A percentile compares a stretch with the other conserved stretches of the same genome.
Evolutionary conservation across 306 rosid species (phyloP).

Genomic region (Carpinus viminea): DNA sequence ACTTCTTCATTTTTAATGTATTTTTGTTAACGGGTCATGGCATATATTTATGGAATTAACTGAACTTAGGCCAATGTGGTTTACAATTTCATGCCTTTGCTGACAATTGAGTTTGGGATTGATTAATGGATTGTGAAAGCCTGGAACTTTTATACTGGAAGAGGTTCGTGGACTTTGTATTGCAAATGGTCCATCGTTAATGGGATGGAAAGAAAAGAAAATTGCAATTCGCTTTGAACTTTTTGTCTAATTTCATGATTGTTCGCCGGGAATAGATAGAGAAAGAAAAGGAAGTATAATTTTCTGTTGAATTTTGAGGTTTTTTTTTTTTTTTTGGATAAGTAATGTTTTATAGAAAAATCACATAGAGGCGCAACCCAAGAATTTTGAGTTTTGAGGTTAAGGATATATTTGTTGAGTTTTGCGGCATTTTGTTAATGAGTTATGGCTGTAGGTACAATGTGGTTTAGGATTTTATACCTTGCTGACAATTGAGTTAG

Average conservation of each 20-base stretch:
- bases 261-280: not conserved
- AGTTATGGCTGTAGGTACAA: not conserved
- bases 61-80: not conserved
- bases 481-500: not conserved
- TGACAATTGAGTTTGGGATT: not conserved
- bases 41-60: not conserved
- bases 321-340: too few species aligned
- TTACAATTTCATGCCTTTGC: not conserved
- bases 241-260: not conserved
- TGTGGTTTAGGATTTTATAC: not conserved
- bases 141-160: not conserved
- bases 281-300: not conserved
- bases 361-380: too few species aligned
- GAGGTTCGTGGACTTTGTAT: not conserved
- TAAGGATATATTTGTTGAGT: not conserved
- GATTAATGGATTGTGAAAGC: not conserved
- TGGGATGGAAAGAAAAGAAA: not conserved
- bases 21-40: not conserved
- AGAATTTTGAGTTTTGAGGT: not conserved
- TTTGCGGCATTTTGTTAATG: not conserved
- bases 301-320: not conserved
- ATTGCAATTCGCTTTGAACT: not conserved
- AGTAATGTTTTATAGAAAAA: too few species aligned
- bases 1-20: not conserved
- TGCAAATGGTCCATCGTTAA: not conserved